Evolutionary conservation across 495 filamentous ascomycete species (phyloP).

Genomic region (Penicillium lividum): DNA sequence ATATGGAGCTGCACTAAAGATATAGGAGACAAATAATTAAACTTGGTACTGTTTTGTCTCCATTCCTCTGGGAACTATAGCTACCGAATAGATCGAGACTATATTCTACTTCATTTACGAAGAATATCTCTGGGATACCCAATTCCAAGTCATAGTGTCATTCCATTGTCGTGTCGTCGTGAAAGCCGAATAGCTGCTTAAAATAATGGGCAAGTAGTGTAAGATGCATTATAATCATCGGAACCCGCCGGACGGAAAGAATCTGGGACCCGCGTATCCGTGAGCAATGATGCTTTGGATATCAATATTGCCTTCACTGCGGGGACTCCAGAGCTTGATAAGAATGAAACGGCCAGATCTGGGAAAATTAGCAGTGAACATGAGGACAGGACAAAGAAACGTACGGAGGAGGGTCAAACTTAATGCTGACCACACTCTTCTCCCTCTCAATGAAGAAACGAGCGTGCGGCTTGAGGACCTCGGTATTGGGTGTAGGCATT

Average conservation of each 20-base stretch:
- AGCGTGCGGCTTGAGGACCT: constrained; percentile 70
- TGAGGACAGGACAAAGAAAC: constrained; percentile 22
- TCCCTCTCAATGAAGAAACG: constrained; percentile 75
- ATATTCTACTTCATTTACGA: too few species aligned
- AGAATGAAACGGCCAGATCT: constrained; percentile 74
- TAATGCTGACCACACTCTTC: constrained; percentile 82
- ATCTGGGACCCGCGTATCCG: constrained; percentile 81
- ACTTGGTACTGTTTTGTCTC: too few species aligned
- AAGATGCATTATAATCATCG: constrained; percentile 13
- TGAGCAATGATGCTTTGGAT: constrained; percentile 78
- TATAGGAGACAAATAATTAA: too few species aligned
- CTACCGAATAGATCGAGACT: too few species aligned
- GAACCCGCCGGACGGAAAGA: constrained; percentile 56
- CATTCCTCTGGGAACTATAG: too few species aligned
- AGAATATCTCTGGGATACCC: too few species aligned
- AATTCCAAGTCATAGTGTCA: constrained; percentile 7
- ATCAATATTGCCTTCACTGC: constrained; percentile 69
- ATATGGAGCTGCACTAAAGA: too few species aligned
- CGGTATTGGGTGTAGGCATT: constrained; percentile 29
- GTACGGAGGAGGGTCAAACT: constrained; percentile 86
- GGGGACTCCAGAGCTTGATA: constrained; percentile 83
- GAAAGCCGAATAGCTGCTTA: constrained; percentile 1
- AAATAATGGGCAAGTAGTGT: background rate
- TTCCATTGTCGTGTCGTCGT: constrained; percentile 8
- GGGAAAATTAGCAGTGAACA: background rate